Conservation (phyloP, 345 rosid genomes). For the Trapa incisa region DNA sequence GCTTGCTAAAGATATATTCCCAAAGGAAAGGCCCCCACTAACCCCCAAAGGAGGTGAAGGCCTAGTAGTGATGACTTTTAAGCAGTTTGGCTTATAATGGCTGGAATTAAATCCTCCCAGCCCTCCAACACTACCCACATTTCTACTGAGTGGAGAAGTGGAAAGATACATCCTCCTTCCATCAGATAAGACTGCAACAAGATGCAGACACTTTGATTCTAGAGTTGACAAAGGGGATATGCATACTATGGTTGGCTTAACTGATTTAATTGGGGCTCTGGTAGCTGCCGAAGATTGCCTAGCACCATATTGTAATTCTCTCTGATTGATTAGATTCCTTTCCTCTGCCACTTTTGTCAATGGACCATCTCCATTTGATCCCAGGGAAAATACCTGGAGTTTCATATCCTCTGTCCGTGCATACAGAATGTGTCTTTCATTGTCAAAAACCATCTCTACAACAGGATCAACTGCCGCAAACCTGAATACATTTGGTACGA, state of each 20-base stretch:
- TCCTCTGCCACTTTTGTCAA: conserved; percentile 91
- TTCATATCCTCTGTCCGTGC: conserved; percentile 91
- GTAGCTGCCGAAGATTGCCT: conserved; percentile 41
- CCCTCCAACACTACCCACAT: conserved; percentile 39
- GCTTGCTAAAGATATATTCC: conserved; percentile 60
- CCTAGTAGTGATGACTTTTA: conserved; percentile 82
- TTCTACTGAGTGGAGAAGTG: conserved; percentile 63
- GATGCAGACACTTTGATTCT: conserved; percentile 93
- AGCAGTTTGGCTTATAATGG: conserved; percentile 57
- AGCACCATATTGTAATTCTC: conserved; percentile 59
- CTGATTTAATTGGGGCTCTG: conserved; percentile 42
- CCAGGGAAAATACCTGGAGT: conserved; percentile 73
- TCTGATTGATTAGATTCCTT: conserved; percentile 73
- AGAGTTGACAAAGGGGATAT: conserved; percentile 71
- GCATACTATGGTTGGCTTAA: conserved; percentile 71
- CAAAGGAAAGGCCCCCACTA: conserved; percentile 78
- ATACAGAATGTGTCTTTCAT: conserved; percentile 86
- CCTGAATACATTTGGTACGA: conserved; percentile 82
- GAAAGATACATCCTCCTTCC: conserved; percentile 96
- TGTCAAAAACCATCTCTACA: conserved; percentile 83
- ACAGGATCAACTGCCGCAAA: conserved; percentile 92
- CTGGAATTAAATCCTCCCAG: conserved; percentile 53
- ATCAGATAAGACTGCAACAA: conserved; percentile 85
- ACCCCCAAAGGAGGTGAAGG: conserved; percentile 93
- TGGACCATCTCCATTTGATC: conserved; percentile 66